phyloP scores from a whole-genome alignment of 805 yeast species.

The Huiozyma naganishii region DNA sequence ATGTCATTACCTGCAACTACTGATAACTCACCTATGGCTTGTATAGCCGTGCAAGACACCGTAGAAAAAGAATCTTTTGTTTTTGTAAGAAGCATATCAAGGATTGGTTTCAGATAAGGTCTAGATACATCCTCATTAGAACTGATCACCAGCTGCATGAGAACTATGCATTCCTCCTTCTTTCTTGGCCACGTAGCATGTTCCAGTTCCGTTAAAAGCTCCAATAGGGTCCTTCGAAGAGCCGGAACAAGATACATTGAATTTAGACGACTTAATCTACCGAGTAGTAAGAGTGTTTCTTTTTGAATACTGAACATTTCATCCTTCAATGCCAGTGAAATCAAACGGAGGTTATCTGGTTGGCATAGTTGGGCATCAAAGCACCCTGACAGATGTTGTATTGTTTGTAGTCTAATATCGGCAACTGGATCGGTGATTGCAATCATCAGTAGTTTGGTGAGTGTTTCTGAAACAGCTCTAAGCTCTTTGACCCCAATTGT shows the following conservation, averaged over 20 bases:
- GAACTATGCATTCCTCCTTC: conserved; percentile 77
- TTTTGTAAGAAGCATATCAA: conserved; percentile 70
- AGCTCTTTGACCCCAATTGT: conserved; percentile 58
- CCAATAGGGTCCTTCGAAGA: conserved; percentile 74
- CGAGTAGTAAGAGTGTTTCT: conserved; percentile 67
- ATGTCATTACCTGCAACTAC: conserved; percentile 73
- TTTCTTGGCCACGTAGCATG: conserved; percentile 65
- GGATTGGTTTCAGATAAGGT: conserved; percentile 87
- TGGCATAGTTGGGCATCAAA: conserved; percentile 92
- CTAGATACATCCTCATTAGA: conserved; percentile 74
- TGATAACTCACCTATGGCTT: conserved; percentile 82
- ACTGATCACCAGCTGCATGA: conserved; percentile 61
- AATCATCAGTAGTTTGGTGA: conserved; percentile 67
- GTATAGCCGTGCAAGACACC: conserved; percentile 77
- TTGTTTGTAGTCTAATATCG: conserved; percentile 73
- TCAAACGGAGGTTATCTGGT: conserved; percentile 75
- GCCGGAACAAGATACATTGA: conserved; percentile 96
- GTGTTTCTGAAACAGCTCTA: conserved; percentile 49
- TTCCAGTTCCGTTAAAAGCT: conserved; percentile 73
- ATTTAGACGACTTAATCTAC: conserved; percentile 73
- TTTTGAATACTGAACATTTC: conserved; percentile 77
- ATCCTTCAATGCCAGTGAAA: conserved; percentile 86
- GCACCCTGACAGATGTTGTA: conserved; percentile 57
- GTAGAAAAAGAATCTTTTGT: conserved; percentile 63
- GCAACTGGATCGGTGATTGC: conserved; percentile 83